Percentiles rank a stretch among this genome's conserved stretches.
These are phyloP conservation scores for Pichia manshurica DNA, from an alignment of 805 yeast genomes.

Conservation along the genomic window DNA sequence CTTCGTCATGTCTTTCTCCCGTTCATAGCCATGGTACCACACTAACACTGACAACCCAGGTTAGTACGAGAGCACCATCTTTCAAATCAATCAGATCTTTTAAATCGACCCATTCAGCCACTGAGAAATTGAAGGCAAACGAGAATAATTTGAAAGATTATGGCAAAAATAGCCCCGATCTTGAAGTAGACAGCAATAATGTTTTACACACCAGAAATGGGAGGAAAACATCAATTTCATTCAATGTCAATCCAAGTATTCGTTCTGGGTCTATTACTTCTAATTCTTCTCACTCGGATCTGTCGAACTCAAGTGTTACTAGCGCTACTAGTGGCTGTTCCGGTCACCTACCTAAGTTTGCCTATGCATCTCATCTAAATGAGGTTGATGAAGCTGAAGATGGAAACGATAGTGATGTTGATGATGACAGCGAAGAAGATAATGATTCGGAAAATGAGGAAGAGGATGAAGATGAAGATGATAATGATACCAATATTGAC, in stretches of 20 bases:
- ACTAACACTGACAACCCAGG: constrained; percentile 11
- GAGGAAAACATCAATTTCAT: constrained; percentile 27
- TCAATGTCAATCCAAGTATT: constrained; percentile 19
- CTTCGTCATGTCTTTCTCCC: constrained; percentile 13
- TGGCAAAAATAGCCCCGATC: constrained; percentile 20
- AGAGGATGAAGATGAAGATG: constrained; percentile 1
- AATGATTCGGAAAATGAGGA: constrained; percentile 11
- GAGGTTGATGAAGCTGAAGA: constrained; percentile 13
- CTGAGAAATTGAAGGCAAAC: not conserved
- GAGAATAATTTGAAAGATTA: constrained; percentile 6
- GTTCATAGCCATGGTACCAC: constrained; percentile 16
- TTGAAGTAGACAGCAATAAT: not conserved
- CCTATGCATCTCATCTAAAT: not conserved
- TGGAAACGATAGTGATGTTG: too few species aligned
- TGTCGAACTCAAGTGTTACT: constrained; percentile 3
- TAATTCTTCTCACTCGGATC: constrained; percentile 10
- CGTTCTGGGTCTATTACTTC: constrained; percentile 24
- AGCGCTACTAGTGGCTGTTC: constrained; percentile 6
- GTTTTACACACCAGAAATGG: constrained; percentile 18
- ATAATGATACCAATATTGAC: constrained; percentile 2
- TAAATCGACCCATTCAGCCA: not conserved
- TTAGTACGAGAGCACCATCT: constrained; percentile 11
- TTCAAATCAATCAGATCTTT: constrained; percentile 6
- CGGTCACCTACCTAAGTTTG: not conserved
- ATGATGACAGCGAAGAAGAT: constrained; percentile 8